A percentile compares a stretch with the other conserved stretches of the same genome.
Conservation (phyloP, 805 yeast genomes). For the Saturnispora halmiae region DNA sequence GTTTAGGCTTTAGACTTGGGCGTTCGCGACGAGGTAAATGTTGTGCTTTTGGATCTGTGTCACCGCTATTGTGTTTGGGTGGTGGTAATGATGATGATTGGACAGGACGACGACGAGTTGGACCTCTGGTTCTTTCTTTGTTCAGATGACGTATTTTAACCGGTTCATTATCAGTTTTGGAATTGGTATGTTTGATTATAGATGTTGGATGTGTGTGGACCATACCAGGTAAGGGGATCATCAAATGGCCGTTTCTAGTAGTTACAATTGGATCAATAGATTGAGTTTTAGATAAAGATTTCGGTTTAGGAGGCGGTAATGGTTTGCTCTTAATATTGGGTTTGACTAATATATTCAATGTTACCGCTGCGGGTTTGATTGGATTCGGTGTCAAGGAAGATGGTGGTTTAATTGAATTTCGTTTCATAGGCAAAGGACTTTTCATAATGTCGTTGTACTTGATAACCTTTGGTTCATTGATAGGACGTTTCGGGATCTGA, state of each 20-base stretch:
- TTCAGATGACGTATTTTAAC: constrained; percentile 34
- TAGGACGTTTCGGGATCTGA: constrained; percentile 2
- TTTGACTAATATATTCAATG: not conserved
- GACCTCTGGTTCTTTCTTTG: constrained; percentile 42
- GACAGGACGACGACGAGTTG: constrained; percentile 35
- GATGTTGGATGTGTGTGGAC: not conserved
- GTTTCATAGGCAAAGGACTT: constrained; percentile 1
- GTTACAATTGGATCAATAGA: not conserved
- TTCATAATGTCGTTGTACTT: constrained; percentile 19
- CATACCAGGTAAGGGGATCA: constrained; percentile 8
- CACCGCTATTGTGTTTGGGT: too few species aligned
- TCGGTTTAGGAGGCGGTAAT: constrained; percentile 1
- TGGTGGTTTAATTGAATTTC: too few species aligned
- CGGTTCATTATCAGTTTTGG: constrained; percentile 15
- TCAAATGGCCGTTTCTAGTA: not conserved
- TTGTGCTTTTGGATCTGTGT: too few species aligned
- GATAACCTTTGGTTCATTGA: constrained; percentile 20
- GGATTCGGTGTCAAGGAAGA: too few species aligned
- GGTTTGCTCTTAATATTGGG: constrained; percentile 2
- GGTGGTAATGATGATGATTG: too few species aligned
- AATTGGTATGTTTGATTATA: not conserved
- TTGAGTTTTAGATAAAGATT: not conserved
- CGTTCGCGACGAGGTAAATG: too few species aligned
- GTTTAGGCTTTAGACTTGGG: constrained; percentile 6
- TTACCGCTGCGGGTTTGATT: too few species aligned